Evolutionary conservation across 2,329 filamentous ascomycete species (phyloP), one percentile per base, ranked within the genome.

Genomic region (Fusarium devonianum): DNA sequence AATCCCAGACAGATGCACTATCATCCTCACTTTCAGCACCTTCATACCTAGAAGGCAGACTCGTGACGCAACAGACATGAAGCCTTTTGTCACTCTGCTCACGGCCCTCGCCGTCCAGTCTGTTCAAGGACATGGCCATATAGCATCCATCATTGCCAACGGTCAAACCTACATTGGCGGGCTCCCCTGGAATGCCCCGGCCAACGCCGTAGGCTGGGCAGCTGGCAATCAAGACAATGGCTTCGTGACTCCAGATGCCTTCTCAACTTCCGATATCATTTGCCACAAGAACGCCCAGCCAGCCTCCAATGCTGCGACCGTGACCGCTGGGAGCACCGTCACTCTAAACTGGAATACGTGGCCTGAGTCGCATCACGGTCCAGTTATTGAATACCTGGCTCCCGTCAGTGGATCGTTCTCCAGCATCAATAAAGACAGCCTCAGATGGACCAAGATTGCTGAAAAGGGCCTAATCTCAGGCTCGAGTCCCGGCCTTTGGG

Each of bases 281-380:
- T 81, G 78, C 66, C 75, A 79, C 66, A 72, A 72, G 50, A 67
- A 59, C 14, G 75, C 73, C 14, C 73, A 63, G 11, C 71, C 75
- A 18, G 76, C 71, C 8, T 50, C 67, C 28, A 69, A 71, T 44
- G 71, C 71, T 13, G 71, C 74, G 23, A 62, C 63, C 3, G 79
- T 87, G 26, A 73, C 76, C n/a, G 86, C 85, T 11, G 87, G 86
- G 53, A 74, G 75, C 56, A 75, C 74, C 7, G 67, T 89, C 58
- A 73, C 80, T 49, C 70, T 89, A 25, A 77, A 82, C 62, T 89
- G 86, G 86, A 81, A 77, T 49, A 73, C 74, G 12, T 89, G 86
- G 86, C 85, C 86, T n/a, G 74, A 79, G 8, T 79, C 76, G 44
- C 78, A 89, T 73, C 77, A 85, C 57, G 83, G 83, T 2, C 83